Conservation (phyloP, 768 basidiomycete genomes). For the Serendipita sp. region DNA sequence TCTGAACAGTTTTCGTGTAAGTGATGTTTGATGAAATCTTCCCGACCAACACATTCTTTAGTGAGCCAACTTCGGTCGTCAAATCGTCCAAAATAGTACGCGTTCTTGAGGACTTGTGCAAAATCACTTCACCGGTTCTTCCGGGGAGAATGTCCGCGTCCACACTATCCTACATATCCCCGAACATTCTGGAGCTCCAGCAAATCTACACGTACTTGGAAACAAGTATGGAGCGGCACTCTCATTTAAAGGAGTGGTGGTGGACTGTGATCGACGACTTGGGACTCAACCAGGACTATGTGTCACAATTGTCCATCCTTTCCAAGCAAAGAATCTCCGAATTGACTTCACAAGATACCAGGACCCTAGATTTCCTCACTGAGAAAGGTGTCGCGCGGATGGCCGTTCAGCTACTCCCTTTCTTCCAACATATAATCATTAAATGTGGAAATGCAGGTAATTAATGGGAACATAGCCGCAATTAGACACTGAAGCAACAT, state of each 20-base stretch:
- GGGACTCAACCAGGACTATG: slow-evolving; percentile 49
- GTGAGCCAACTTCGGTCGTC: slow-evolving; percentile 83
- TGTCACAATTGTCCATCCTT: slow-evolving; percentile 46
- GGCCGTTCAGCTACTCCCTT: slow-evolving; percentile 67
- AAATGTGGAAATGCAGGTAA: slow-evolving; percentile 54
- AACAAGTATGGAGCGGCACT: slow-evolving; percentile 34
- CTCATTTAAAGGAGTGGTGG: slow-evolving; percentile 32
- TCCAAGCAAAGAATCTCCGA: slow-evolving; percentile 31
- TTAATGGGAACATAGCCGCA: not conserved
- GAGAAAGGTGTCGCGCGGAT: slow-evolving; percentile 60
- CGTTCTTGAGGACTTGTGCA: slow-evolving; percentile 25
- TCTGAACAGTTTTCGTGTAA: slow-evolving; percentile 56
- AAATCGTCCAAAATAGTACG: slow-evolving; percentile 59
- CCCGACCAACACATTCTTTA: slow-evolving; percentile 18
- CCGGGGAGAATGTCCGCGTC: slow-evolving; percentile 20
- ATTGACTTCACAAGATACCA: slow-evolving; percentile 17
- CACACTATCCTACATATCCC: slow-evolving; percentile 59
- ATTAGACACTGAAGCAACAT: slow-evolving; percentile 16
- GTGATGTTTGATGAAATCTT: slow-evolving; percentile 14
- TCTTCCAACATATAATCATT: slow-evolving; percentile 68
- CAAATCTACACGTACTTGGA: slow-evolving; percentile 18
- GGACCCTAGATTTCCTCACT: slow-evolving; percentile 40
- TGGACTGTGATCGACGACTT: slow-evolving; percentile 52
- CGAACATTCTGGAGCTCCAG: slow-evolving; percentile 67
- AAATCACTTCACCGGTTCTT: slow-evolving; percentile 22